These are phyloP conservation scores for Cyamopsis tetragonoloba DNA, from an alignment of 306 rosid species.

Conservation along the genomic window DNA sequence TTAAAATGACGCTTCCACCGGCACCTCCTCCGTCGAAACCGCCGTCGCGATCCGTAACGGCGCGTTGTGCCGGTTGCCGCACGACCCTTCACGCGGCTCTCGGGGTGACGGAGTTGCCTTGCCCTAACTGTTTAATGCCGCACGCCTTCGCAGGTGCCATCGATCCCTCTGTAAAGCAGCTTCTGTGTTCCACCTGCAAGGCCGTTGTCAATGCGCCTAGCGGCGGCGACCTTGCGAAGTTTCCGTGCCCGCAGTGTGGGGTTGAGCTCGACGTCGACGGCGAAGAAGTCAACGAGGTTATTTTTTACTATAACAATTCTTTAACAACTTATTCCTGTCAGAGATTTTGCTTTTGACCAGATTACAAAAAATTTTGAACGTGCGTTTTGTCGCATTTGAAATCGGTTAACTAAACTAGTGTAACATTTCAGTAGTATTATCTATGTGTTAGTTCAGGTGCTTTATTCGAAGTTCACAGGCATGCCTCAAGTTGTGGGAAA, in stretches of 20 bases:
- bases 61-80: conserved; percentile 70
- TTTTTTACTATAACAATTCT: neutral
- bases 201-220: conserved; percentile 64
- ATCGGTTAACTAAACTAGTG: too few species aligned
- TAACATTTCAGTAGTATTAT: too few species aligned
- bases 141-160: conserved; percentile 53
- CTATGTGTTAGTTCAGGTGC: too few species aligned
- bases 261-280: conserved; percentile 48
- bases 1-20: neutral
- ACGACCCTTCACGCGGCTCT: conserved; percentile 41
- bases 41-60: conserved; percentile 34
- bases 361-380: neutral
- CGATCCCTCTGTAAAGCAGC: conserved; percentile 25
- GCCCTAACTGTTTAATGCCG: conserved; percentile 63
- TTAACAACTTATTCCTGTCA: too few species aligned
- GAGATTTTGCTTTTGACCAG: conserved; percentile 10
- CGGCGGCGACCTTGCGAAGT: conserved; percentile 51
- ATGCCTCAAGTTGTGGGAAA: too few species aligned
- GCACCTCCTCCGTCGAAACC: conserved; percentile 9
- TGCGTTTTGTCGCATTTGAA: neutral
- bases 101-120: conserved; percentile 57
- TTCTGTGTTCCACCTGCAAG: conserved; percentile 69
- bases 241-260: conserved; percentile 69
- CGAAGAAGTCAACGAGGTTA: conserved; percentile 34
- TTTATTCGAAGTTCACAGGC: too few species aligned